phyloP scores from a whole-genome alignment of 2,329 filamentous ascomycete genomes.

The Coniochaeta sp. region DNA sequence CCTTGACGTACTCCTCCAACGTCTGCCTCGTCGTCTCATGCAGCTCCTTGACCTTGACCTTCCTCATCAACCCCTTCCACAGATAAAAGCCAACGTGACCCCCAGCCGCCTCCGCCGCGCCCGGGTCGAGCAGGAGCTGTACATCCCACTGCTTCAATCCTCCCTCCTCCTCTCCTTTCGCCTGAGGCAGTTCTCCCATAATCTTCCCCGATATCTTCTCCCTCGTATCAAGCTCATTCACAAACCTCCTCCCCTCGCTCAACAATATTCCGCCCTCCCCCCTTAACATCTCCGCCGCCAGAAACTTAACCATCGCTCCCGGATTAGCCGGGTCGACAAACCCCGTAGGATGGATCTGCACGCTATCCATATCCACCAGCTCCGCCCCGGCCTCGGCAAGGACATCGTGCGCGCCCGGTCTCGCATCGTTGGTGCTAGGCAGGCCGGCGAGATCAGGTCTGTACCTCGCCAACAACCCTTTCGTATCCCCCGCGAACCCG shows the following conservation, averaged over 20 bases:
- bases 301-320: conserved; percentile 46
- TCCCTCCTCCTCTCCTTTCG: conserved; percentile 16
- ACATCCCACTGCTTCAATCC: conserved; percentile 49
- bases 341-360: conserved; percentile 60
- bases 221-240: conserved; percentile 57
- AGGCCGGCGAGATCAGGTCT: conserved; percentile 52
- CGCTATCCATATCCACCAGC: conserved; percentile 44
- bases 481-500: conserved; percentile 56
- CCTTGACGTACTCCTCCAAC: conserved; percentile 41
- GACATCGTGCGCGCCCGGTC: conserved; percentile 43
- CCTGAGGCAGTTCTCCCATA: conserved; percentile 21
- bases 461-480: conserved; percentile 47
- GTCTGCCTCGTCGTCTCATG: conserved; percentile 28
- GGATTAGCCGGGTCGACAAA: conserved; percentile 49
- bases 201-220: conserved; percentile 49
- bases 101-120: conserved; percentile 41
- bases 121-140: conserved; percentile 52
- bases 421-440: conserved; percentile 56
- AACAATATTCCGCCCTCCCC: conserved; percentile 57
- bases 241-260: conserved; percentile 41
- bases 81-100: conserved; percentile 57
- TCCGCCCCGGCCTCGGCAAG: conserved; percentile 31
- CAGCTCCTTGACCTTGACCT: conserved; percentile 46
- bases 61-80: conserved; percentile 54
- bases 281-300: conserved; percentile 55